Evolutionary conservation across 1,284 basidiomycete genomes (phyloP), one percentile per base, ranked within the genome.

Genomic region (Sporisorium iseilematis-ciliati): DNA sequence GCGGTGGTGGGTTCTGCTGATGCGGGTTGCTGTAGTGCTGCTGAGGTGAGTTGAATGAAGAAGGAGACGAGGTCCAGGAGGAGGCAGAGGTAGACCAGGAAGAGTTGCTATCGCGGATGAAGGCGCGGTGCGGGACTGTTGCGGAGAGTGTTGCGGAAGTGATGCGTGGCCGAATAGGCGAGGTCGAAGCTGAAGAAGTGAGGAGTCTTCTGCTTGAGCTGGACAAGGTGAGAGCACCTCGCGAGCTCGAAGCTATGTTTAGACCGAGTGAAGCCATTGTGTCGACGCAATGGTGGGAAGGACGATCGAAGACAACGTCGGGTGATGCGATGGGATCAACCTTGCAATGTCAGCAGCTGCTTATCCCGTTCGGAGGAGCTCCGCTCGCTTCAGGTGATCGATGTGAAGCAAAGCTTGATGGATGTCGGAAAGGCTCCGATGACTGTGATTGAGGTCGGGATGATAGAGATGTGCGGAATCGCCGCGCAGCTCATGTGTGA

Each of bases 51-150:
- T 29, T 23, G 4, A 23, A 12, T 4, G 61, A 29, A 4, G 60
- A 23, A 11, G 60, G 57, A 11, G 57, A 64, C 2, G 61, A 70
- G 14, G 54, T 71, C 68, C 68, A 71, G 20, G 67, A 64, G 20
- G 62, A 43, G 5, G 62, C 58, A 6, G 68, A 61, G 14, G 23
- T 62, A 41, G 68, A 57, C 68, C 68, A 71, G 1, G 68, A 40
- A 0, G 68, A 71, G 14, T 50, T 49, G 35, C 23, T 61, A 51
- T 71, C 68, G 33, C 68, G 68, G 31, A 71, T 71, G 14, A 65
- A 71, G 26, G 45, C 53, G 25, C 62, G 68, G 6, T 65, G 40
- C 7, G 62, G 50, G 2, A 42, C 31, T 7, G 53, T 20, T 8
- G 50, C 33, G 12, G 58, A 11, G 7, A 54, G 18, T 14, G 54